These are phyloP conservation scores for Alternaria sp. DNA, from an alignment of 2,329 filamentous ascomycete species.

Conservation along the genomic window DNA sequence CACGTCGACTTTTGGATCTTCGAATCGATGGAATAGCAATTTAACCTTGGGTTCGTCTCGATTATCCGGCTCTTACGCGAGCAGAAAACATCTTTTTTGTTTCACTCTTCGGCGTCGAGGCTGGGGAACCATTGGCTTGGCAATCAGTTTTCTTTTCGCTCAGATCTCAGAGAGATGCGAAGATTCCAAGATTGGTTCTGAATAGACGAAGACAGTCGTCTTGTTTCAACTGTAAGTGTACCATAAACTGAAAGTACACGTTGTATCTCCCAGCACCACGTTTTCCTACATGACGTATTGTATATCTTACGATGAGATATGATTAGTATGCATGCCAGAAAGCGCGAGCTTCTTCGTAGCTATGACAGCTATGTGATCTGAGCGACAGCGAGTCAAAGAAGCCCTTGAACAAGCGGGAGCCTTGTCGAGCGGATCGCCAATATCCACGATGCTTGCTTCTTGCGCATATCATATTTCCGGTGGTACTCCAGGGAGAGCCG, in stretches of 20 bases:
- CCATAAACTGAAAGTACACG: not conserved
- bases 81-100: not conserved
- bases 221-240: not conserved
- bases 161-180: not conserved
- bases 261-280: not conserved
- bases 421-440: not conserved
- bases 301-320: not conserved
- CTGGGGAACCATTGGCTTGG: constrained; percentile 12
- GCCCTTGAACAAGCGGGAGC: not conserved
- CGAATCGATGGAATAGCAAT: not conserved
- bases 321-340: not conserved
- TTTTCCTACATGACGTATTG: not conserved
- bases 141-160: not conserved
- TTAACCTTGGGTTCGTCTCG: not conserved
- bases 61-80: not conserved
- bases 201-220: not conserved
- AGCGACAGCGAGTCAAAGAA: not conserved
- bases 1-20: not conserved
- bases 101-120: not conserved
- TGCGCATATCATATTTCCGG: not conserved
- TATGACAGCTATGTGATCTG: not conserved
- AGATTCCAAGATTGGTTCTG: not conserved
- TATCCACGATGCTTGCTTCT: not conserved
- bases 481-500: not conserved
- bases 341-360: not conserved